These are phyloP conservation scores for Salix purpurea DNA, from an alignment of 345 rosid species.

Conservation along the genomic window DNA sequence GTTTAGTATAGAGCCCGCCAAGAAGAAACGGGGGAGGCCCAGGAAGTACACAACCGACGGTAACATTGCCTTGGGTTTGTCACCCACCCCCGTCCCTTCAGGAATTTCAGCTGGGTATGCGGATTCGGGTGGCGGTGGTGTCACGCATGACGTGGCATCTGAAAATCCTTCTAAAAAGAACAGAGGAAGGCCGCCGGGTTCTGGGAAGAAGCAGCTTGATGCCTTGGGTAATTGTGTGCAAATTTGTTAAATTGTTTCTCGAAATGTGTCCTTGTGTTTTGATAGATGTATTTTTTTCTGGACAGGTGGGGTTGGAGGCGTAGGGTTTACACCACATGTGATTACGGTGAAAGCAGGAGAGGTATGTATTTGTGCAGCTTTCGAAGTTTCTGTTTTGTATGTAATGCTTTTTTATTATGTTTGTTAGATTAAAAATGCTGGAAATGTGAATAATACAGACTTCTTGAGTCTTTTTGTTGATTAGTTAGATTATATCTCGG, in stretches of 20 bases:
- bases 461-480: not conserved
- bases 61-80: slow-evolving; percentile 69
- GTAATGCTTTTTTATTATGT: not conserved
- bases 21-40: slow-evolving; percentile 91
- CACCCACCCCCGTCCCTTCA: slow-evolving; percentile 53
- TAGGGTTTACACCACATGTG: slow-evolving; percentile 97
- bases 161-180: slow-evolving; percentile 58
- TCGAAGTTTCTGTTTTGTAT: not conserved
- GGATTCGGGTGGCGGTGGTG: slow-evolving; percentile 34
- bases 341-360: slow-evolving; percentile 78
- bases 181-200: slow-evolving; percentile 92
- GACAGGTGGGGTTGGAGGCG: slow-evolving; percentile 73
- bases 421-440: not conserved
- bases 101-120: slow-evolving; percentile 42
- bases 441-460: not conserved
- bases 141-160: slow-evolving; percentile 29
- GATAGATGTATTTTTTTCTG: not conserved
- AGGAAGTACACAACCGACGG: slow-evolving; percentile 87
- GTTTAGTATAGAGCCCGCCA: slow-evolving; percentile 48
- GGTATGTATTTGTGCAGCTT: slow-evolving; percentile 40
- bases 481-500: not conserved
- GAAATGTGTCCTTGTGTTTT: not conserved
- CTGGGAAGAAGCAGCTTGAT: slow-evolving; percentile 85
- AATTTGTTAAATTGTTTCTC: not conserved
- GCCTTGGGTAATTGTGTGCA: slow-evolving; percentile 58